Evolutionary conservation across 2,329 filamentous ascomycete genomes (phyloP).

Genomic region (Dendryphion nanum): DNA sequence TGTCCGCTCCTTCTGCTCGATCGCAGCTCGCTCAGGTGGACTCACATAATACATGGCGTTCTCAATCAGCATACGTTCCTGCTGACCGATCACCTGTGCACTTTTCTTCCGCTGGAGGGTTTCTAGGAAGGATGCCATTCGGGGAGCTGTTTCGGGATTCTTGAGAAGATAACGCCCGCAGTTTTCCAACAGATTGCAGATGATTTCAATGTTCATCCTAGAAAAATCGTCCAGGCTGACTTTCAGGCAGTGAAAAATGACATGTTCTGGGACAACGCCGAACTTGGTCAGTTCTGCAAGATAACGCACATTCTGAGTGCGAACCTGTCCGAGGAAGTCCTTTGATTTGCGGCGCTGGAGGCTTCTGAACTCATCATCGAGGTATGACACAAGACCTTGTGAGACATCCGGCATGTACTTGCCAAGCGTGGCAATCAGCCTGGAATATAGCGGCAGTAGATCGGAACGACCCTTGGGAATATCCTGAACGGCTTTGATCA

Average conservation of each 20-base stretch:
- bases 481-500: constrained; percentile 90
- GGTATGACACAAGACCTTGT: constrained; percentile 83
- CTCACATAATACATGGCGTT: constrained; percentile 98
- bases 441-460: constrained; percentile 85
- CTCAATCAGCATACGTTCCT: constrained; percentile 97
- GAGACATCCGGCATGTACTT: constrained; percentile 94
- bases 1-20: constrained; percentile 93
- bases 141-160: constrained; percentile 86
- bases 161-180: constrained; percentile 92
- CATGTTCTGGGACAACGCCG: constrained; percentile 94
- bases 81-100: constrained; percentile 90
- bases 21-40: constrained; percentile 87
- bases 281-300: constrained; percentile 97
- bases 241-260: constrained; percentile 98
- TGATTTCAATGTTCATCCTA: constrained; percentile 98
- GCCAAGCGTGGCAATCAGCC: constrained; percentile 86
- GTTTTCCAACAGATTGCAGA: constrained; percentile 92
- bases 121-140: constrained; percentile 92
- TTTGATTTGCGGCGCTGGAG: constrained; percentile 96
- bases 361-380: constrained; percentile 96
- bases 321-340: constrained; percentile 91
- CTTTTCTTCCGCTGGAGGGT: constrained; percentile 94
- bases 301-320: constrained; percentile 94
- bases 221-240: constrained; percentile 97
- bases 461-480: constrained; percentile 93